Evolutionary conservation across 352 stramenopile species (phyloP).

Genomic region (Aphanomyces stellatus): DNA sequence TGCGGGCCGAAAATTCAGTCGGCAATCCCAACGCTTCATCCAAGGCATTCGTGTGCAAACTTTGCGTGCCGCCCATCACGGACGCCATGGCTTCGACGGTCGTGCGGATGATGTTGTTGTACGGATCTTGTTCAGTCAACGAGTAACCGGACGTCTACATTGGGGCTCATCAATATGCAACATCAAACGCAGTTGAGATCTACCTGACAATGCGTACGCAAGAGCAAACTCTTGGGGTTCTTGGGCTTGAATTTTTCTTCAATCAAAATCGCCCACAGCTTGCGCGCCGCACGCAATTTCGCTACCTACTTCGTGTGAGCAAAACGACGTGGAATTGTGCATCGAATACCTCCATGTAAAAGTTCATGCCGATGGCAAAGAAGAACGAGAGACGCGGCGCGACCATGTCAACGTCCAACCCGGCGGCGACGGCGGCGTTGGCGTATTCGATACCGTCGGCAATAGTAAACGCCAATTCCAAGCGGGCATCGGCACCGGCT

Average conservation of each 20-base stretch:
- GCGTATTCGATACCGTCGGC: slow-evolving; percentile 97
- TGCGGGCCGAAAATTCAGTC: slow-evolving; percentile 93
- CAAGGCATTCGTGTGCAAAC: slow-evolving; percentile 96
- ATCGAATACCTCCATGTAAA: slow-evolving; percentile 94
- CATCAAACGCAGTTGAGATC: neutral
- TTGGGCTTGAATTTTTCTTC: slow-evolving; percentile 92
- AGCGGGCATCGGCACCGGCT: slow-evolving; percentile 87
- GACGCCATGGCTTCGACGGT: slow-evolving; percentile 90
- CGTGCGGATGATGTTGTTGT: slow-evolving; percentile 98
- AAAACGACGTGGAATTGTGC: no score
- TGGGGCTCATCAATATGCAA: neutral
- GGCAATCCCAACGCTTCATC: slow-evolving; percentile 96
- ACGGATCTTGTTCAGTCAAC: slow-evolving; percentile 94
- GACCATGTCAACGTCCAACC: slow-evolving; percentile 90
- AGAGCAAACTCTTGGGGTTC: slow-evolving; percentile 88
- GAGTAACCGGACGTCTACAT: slow-evolving; percentile 89
- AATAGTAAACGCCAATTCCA: slow-evolving; percentile 97
- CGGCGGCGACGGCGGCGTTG: slow-evolving; percentile 83
- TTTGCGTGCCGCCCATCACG: slow-evolving; percentile 91
- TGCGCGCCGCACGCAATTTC: slow-evolving; percentile 90
- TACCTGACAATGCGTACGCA: slow-evolving; percentile 93
- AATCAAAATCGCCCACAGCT: slow-evolving; percentile 91
- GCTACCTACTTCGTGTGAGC: no score
- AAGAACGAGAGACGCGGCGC: slow-evolving; percentile 95
- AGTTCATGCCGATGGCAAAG: slow-evolving; percentile 97